Percentiles rank a stretch among this genome's conserved stretches.
phyloP scores from a whole-genome alignment of 2,329 filamentous ascomycete species.

The Pseudopyrenochaeta lycopersici region DNA sequence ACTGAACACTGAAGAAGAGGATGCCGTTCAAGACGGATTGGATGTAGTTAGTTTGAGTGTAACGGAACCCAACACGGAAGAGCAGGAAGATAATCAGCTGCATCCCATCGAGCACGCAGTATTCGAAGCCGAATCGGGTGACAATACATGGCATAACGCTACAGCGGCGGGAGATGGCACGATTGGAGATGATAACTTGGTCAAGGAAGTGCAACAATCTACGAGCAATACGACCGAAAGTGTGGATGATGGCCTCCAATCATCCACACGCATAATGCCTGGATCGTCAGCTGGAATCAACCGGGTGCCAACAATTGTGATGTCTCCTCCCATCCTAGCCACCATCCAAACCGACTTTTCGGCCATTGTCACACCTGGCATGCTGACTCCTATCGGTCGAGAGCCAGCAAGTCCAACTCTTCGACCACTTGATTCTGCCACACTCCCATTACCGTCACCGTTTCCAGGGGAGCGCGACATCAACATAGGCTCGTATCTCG shows the following conservation, averaged over 20 bases:
- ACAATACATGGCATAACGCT: neutral
- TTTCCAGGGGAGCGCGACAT: constrained; percentile 44
- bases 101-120: neutral
- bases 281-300: constrained; percentile 3
- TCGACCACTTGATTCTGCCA: constrained; percentile 44
- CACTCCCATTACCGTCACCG: constrained; percentile 49
- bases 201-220: constrained; percentile 6
- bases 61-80: constrained; percentile 14
- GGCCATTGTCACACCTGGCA: constrained; percentile 12
- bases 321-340: constrained; percentile 45
- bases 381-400: constrained; percentile 42
- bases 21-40: constrained; percentile 6
- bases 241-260: neutral
- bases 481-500: constrained; percentile 38
- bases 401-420: constrained; percentile 47
- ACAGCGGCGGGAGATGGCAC: neutral
- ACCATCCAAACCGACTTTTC: constrained; percentile 30
- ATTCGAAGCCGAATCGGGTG: neutral
- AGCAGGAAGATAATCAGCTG: constrained; percentile 3
- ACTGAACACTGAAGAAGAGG: constrained; percentile 25
- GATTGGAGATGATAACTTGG: constrained; percentile 1
- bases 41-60: constrained; percentile 13
- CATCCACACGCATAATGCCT: neutral
- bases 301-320: constrained; percentile 23
- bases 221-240: neutral